Conservation (phyloP, 495 filamentous ascomycete genomes). For the Physcia stellaris region DNA sequence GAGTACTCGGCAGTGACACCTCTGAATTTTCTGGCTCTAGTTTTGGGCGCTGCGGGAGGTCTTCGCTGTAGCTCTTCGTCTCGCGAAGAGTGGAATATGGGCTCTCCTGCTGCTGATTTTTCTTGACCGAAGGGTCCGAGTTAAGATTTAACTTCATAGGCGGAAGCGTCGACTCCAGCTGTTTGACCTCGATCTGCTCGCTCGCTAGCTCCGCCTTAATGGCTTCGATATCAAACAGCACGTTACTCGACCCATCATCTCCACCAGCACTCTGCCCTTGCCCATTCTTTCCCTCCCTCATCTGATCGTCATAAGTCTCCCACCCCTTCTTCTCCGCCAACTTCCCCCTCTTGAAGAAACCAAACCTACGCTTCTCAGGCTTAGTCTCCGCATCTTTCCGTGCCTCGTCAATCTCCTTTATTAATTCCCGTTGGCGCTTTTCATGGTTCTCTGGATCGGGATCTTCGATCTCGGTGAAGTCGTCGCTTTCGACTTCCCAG, state of each 20-base stretch:
- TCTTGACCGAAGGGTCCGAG: conserved; percentile 14
- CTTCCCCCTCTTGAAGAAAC: conserved; percentile 67
- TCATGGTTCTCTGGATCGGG: conserved; percentile 89
- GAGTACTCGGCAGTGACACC: conserved; percentile 6
- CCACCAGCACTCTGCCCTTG: conserved; percentile 18
- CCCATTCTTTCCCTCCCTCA: conserved; percentile 22
- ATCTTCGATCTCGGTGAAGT: conserved; percentile 95
- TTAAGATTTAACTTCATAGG: conserved; percentile 69
- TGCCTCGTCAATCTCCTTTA: conserved; percentile 92
- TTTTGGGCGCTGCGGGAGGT: conserved; percentile 2
- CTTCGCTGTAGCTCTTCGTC: conserved; percentile 33
- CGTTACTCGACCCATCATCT: conserved; percentile 24
- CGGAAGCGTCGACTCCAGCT: conserved; percentile 77
- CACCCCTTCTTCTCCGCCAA: conserved; percentile 71
- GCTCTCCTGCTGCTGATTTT: conserved; percentile 8
- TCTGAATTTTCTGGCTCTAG: conserved; percentile 11
- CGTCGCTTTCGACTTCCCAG: conserved; percentile 81
- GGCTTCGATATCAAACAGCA: conserved; percentile 92
- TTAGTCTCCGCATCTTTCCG: conserved; percentile 69
- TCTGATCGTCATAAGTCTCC: conserved; percentile 76
- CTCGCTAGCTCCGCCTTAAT: conserved; percentile 75
- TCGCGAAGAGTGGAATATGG: conserved; percentile 27
- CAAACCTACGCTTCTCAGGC: conserved; percentile 57
- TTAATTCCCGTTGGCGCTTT: conserved; percentile 79
- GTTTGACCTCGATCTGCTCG: conserved; percentile 60